phyloP scores from a whole-genome alignment of 176 grass and related monocot genomes.

The Canna indica region DNA sequence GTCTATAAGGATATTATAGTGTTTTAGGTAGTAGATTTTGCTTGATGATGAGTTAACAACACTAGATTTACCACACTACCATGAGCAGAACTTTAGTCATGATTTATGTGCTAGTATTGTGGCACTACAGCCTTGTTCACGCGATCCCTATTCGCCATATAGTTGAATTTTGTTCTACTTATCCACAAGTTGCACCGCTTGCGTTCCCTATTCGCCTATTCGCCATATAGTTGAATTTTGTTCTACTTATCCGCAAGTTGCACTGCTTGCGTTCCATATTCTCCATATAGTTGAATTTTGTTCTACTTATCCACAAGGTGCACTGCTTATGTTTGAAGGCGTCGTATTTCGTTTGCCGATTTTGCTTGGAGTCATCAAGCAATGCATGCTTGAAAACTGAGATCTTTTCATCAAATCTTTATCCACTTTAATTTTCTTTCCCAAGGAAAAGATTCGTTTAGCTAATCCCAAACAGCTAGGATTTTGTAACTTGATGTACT shows the following conservation, averaged over 20 bases:
- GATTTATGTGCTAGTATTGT: background rate
- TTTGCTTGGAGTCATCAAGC: no score
- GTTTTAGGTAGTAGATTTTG: background rate
- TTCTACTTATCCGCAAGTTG: background rate
- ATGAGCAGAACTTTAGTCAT: background rate
- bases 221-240: background rate
- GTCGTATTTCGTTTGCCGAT: no score
- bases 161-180: background rate
- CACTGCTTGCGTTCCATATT: background rate
- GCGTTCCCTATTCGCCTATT: background rate
- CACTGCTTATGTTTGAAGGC: background rate
- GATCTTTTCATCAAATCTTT: no score
- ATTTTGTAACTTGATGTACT: no score
- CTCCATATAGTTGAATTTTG: background rate
- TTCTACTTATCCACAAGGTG: background rate
- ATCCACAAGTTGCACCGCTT: background rate
- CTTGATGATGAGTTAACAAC: background rate
- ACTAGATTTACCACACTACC: background rate
- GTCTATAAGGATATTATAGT: conserved; percentile 27
- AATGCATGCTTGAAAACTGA: no score
- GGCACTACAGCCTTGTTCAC: background rate
- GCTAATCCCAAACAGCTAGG: no score
- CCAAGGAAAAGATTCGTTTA: no score
- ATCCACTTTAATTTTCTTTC: no score
- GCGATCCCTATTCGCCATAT: background rate